Evolutionary conservation across 2,329 filamentous ascomycete species (phyloP), one percentile per base, ranked within the genome.

Genomic region (Didymella glomerata): DNA sequence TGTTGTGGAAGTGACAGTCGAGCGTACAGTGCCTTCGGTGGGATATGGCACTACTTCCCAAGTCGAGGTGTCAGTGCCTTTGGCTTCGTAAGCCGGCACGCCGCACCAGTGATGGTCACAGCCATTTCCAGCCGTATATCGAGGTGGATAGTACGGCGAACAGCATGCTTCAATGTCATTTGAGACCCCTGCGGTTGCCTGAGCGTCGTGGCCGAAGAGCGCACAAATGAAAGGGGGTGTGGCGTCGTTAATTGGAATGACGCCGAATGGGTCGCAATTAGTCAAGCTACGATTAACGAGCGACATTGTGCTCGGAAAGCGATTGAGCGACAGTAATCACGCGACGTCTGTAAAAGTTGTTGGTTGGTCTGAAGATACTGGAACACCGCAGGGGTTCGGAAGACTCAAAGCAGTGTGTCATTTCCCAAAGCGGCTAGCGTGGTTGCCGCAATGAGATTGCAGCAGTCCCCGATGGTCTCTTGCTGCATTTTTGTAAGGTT

Each of bases 151-250:
- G 8, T 40, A 22, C 7, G 18, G 18, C 22, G n/a, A 40, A 22
- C 36, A 40, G 18, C 36, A 40, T 22, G n/a, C 36, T 22, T 22
- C 11, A 22, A 10, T 18, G 8, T 40, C 36, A 4, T 40, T 4
- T 20, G 36, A n/a, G n/a, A 20, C 18, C 2, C 36, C 18, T n/a
- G 18, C 36, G 9, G 36, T 22, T 40, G 18, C 36, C 18, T n/a
- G 36, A 40, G 18, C 18, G 18, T 40, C 36, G n/a, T 20, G 57
- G 49, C 63, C 63, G 4, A 36, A 36, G 16, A 36, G 14, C 4
- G 32, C 32, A 10, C 32, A 36, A 14, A 36, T 36, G 16, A 36
- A 36, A 4, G 32, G 32, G 16, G 32, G 32, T 36, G 32, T 36
- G 14, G 32, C 14, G 14, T n/a, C 8, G 8, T 36, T 36, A 14